Evolutionary conservation across 2,329 filamentous ascomycete genomes (phyloP).

Genomic region (Microcera coccophila): DNA sequence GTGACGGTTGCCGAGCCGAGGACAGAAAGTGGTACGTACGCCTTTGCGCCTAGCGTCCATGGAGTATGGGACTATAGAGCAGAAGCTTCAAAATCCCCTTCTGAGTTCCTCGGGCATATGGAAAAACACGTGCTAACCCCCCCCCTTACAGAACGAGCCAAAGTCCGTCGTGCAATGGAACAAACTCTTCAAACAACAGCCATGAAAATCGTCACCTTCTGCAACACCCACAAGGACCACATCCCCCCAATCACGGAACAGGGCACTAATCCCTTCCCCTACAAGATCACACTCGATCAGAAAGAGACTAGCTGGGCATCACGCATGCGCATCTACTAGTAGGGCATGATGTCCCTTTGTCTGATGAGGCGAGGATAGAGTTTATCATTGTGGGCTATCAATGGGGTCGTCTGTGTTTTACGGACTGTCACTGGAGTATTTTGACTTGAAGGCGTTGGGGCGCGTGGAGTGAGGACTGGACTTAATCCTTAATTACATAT

Average conservation of each 20-base stretch:
- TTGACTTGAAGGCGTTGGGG: not conserved
- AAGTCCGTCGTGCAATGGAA: constrained; percentile 87
- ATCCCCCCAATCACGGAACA: constrained; percentile 96
- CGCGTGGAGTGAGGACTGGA: not conserved
- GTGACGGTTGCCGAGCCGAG: constrained; percentile 87
- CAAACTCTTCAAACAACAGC: constrained; percentile 81
- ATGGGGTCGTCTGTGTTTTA: too few relatives aligned
- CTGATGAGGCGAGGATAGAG: too few relatives aligned
- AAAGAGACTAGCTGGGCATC: constrained; percentile 73
- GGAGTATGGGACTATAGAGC: too few relatives aligned
- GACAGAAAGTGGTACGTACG: constrained; percentile 73
- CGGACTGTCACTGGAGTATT: too few relatives aligned
- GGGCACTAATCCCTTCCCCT: constrained; percentile 90
- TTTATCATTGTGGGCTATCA: too few relatives aligned
- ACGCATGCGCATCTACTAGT: constrained; percentile 69
- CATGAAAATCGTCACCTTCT: constrained; percentile 83
- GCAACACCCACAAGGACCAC: constrained; percentile 87
- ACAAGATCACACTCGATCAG: constrained; percentile 85
- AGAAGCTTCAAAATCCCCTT: too few relatives aligned
- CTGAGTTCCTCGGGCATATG: too few relatives aligned
- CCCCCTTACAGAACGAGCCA: constrained; percentile 64
- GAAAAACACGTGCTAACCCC: not conserved
- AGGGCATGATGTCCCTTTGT: too few relatives aligned
- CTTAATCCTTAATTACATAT: not conserved
- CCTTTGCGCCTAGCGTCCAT: too few relatives aligned